phyloP scores from a whole-genome alignment of 2,329 filamentous ascomycete species.

The Diatrype stigma region DNA sequence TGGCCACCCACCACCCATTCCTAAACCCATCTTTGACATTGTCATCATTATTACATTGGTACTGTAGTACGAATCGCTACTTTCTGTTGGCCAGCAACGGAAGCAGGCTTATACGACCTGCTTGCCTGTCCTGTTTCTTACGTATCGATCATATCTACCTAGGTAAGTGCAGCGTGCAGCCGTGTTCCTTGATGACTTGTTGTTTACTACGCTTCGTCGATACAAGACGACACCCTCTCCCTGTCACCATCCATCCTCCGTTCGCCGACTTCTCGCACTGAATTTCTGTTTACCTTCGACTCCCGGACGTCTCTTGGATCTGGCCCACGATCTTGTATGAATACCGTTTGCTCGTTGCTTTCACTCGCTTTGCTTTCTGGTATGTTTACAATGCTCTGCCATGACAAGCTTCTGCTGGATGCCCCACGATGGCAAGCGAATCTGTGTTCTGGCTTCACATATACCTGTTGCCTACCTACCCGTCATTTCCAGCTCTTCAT shows the following conservation, averaged over 20 bases:
- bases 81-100: too few species aligned
- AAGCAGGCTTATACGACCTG: too few species aligned
- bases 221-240: neutral
- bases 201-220: neutral
- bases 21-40: too few species aligned
- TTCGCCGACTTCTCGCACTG: constrained; percentile 4
- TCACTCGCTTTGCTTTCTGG: constrained; percentile 21
- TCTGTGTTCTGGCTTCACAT: neutral
- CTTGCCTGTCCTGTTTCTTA: too few species aligned
- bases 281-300: constrained; percentile 13
- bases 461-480: neutral
- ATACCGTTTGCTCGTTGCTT: constrained; percentile 33
- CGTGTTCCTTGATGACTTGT: neutral
- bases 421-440: constrained; percentile 2
- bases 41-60: too few species aligned
- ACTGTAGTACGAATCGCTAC: too few species aligned
- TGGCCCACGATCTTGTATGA: constrained; percentile 33
- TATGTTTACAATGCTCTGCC: constrained; percentile 10
- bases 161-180: neutral
- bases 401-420: neutral
- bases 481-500: neutral
- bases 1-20: too few species aligned
- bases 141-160: too few species aligned
- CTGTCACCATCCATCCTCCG: neutral
- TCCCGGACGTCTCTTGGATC: constrained; percentile 18